Conservation (phyloP, 108 stramenopile genomes). For the Cyclotella choctawhatcheeana region DNA sequence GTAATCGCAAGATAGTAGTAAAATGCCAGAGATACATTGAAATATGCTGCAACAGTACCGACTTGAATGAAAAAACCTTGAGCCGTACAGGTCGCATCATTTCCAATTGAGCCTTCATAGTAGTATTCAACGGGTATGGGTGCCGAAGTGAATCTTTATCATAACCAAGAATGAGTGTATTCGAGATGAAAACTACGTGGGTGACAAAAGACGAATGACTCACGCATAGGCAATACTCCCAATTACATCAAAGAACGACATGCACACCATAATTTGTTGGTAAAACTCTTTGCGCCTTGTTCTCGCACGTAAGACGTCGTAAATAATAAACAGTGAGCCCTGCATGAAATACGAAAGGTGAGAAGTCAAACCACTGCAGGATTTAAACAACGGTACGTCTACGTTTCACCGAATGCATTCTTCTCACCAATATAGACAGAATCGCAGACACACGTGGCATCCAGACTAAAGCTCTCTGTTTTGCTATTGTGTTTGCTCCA, state of each 20-base stretch:
- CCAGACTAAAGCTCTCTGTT: conserved; percentile 7
- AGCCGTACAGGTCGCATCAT: conserved; percentile 37
- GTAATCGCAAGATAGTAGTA: conserved; percentile 1
- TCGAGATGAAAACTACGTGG: not conserved
- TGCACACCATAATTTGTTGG: not conserved
- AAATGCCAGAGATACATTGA: not conserved
- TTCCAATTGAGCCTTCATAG: conserved; percentile 30
- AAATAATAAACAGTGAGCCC: not conserved
- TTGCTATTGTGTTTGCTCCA: conserved; percentile 11
- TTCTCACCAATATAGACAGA: conserved; percentile 20
- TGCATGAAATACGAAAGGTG: not conserved
- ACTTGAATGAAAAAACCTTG: conserved; percentile 57
- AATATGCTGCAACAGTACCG: not conserved
- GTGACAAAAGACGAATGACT: not conserved
- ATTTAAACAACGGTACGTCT: too few species aligned
- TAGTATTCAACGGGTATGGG: conserved; percentile 5
- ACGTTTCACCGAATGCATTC: too few species aligned
- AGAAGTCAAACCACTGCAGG: not conserved
- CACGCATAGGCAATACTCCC: not conserved
- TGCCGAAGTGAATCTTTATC: not conserved
- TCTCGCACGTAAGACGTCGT: not conserved
- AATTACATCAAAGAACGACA: not conserved
- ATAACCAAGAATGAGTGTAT: not conserved
- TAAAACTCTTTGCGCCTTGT: not conserved
- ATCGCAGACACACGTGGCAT: conserved; percentile 17